These are phyloP conservation scores for Pseudozyma sp. DNA, from an alignment of 1,284 basidiomycete genomes.

Conservation along the genomic window DNA sequence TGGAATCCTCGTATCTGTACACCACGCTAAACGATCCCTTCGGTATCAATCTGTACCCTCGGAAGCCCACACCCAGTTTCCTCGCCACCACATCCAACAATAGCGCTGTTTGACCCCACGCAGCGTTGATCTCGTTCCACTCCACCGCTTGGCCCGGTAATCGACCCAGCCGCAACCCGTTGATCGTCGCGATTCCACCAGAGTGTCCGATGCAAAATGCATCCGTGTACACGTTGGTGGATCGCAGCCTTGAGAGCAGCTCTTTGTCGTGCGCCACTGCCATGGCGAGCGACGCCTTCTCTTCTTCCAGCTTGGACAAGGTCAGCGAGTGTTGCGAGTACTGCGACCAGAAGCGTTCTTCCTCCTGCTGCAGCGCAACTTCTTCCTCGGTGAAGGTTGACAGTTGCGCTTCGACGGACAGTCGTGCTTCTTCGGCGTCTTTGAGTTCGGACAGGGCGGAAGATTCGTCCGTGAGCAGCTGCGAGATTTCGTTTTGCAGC, in stretches of 20 bases:
- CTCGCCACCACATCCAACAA: conserved; percentile 82
- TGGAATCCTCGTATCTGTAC: conserved; percentile 34
- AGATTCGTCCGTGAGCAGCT: conserved; percentile 38
- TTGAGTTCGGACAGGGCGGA: conserved; percentile 33
- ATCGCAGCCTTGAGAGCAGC: conserved; percentile 84
- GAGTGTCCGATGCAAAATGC: conserved; percentile 98
- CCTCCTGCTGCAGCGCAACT: conserved; percentile 79
- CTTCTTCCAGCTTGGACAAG: conserved; percentile 76
- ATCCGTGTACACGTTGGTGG: conserved; percentile 97
- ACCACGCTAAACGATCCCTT: conserved; percentile 58
- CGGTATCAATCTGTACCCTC: conserved; percentile 51
- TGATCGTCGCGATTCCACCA: conserved; percentile 90
- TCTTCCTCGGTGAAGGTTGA: conserved; percentile 80
- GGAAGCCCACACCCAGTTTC: conserved; percentile 43
- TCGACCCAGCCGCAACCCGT: conserved; percentile 89
- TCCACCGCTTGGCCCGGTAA: conserved; percentile 79
- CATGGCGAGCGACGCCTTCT: conserved; percentile 78
- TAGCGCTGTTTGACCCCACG: conserved; percentile 95
- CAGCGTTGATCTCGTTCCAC: conserved; percentile 98
- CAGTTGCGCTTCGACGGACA: conserved; percentile 77
- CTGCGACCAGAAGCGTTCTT: conserved; percentile 86
- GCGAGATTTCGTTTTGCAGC: conserved; percentile 31
- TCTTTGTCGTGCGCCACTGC: conserved; percentile 70
- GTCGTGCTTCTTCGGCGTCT: conserved; percentile 61
- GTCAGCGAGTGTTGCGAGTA: conserved; percentile 79